Percentiles rank a stretch among this genome's conserved stretches.
Evolutionary conservation across 2,329 filamentous ascomycete genomes (phyloP).

Genomic region (Fusarium phyllophilum): DNA sequence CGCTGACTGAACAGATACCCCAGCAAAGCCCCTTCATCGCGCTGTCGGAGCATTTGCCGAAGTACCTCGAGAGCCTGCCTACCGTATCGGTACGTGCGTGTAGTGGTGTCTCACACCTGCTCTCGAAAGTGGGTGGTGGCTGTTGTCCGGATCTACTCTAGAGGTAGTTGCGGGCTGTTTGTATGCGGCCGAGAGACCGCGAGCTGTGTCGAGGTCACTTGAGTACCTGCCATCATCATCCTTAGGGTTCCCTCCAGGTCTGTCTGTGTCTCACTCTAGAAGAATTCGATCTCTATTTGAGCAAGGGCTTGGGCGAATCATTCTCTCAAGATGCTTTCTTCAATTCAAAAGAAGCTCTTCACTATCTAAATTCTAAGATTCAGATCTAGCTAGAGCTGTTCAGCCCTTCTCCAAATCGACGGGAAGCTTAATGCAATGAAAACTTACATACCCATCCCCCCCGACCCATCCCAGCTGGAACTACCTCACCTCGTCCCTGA

Average conservation of each 20-base stretch:
- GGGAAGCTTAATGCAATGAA: constrained; percentile 12
- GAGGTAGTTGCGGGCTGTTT: constrained; percentile 4
- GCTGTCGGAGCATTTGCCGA: background rate
- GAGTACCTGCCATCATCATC: background rate
- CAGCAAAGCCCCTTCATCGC: background rate
- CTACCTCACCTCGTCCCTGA: constrained; percentile 8
- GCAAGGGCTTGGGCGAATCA: background rate
- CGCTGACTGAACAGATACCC: background rate
- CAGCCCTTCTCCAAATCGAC: constrained; percentile 3
- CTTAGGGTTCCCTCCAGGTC: background rate
- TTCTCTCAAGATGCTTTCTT: background rate
- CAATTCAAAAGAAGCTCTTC: constrained; percentile 7
- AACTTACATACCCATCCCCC: background rate
- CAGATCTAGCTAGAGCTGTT: constrained; percentile 2
- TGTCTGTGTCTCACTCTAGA: constrained; percentile 5
- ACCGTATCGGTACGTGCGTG: background rate
- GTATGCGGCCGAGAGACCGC: constrained; percentile 1
- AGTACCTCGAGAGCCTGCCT: background rate
- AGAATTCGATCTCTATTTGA: background rate
- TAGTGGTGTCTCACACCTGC: constrained; percentile 1
- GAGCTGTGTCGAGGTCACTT: background rate
- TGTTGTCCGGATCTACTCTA: constrained; percentile 1
- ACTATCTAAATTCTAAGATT: background rate
- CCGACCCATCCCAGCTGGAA: constrained; percentile 3
- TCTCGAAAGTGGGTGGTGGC: constrained; percentile 5